These are phyloP conservation scores for Maudiozyma bulderi DNA, from an alignment of 805 yeast species.

Conservation along the genomic window DNA sequence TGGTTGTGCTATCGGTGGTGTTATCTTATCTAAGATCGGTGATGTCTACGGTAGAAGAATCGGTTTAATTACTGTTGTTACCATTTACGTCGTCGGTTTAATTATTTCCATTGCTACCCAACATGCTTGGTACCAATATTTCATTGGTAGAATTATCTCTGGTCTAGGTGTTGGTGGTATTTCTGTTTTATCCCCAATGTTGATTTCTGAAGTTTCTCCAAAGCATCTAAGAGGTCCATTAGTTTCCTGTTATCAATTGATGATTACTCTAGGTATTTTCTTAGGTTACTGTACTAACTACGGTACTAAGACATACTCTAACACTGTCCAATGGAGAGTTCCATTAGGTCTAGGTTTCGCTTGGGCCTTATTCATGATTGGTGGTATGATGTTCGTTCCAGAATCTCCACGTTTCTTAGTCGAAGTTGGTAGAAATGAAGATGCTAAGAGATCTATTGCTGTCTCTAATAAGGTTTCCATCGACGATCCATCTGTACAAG, in stretches of 20 bases:
- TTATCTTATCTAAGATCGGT: slow-evolving; percentile 47
- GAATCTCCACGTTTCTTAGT: slow-evolving; percentile 64
- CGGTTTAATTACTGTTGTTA: slow-evolving; percentile 53
- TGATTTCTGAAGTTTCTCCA: slow-evolving; percentile 38
- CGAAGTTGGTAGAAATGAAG: slow-evolving; percentile 45
- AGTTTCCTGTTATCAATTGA: slow-evolving; percentile 60
- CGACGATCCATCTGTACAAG: slow-evolving; percentile 46
- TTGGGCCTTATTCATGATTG: slow-evolving; percentile 34
- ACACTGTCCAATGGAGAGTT: slow-evolving; percentile 70
- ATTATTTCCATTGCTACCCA: slow-evolving; percentile 50
- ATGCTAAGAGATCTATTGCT: slow-evolving; percentile 50
- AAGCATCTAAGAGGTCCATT: slow-evolving; percentile 54
- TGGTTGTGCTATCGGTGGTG: slow-evolving; percentile 70
- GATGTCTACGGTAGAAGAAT: slow-evolving; percentile 58
- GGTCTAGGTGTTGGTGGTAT: slow-evolving; percentile 74
- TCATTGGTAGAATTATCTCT: slow-evolving; percentile 56
- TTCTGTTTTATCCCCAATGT: slow-evolving; percentile 65
- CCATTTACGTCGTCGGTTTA: slow-evolving; percentile 58
- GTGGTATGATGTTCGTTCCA: slow-evolving; percentile 44
- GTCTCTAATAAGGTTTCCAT: slow-evolving; percentile 44
- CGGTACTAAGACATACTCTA: slow-evolving; percentile 51
- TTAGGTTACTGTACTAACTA: slow-evolving; percentile 65
- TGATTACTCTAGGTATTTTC: slow-evolving; percentile 63
- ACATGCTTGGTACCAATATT: slow-evolving; percentile 57
- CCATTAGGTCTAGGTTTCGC: slow-evolving; percentile 50